Evolutionary conservation across 192 early-diverging fungal genomes (phyloP).

Genomic region (Coemansia sp.): DNA sequence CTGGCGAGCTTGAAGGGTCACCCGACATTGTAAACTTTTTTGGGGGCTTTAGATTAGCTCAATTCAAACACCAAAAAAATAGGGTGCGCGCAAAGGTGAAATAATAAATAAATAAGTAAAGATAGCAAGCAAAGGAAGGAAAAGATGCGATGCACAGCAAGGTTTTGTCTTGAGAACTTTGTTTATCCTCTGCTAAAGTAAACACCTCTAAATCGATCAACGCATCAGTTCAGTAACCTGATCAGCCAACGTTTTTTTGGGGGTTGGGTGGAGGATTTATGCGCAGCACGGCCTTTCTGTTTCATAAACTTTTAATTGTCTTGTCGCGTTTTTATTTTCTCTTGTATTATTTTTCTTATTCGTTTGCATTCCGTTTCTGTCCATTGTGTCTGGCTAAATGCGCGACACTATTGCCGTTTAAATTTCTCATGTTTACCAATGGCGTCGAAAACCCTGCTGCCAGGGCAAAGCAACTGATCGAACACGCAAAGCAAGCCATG

Average conservation of each 20-base stretch:
- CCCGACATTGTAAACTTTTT: slow-evolving; percentile 26
- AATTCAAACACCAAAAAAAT: slow-evolving; percentile 12
- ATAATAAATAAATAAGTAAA: slow-evolving; percentile 15
- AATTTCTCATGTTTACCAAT: slow-evolving; percentile 5
- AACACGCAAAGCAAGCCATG: background rate
- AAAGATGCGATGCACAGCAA: background rate
- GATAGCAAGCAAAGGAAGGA: slow-evolving; percentile 1
- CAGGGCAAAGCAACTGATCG: slow-evolving; percentile 14
- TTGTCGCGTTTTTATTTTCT: background rate
- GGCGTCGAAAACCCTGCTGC: background rate
- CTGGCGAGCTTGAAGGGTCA: slow-evolving; percentile 37
- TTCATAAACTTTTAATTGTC: background rate
- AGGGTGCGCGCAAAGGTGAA: slow-evolving; percentile 1
- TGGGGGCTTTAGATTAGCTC: background rate
- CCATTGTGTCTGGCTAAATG: slow-evolving; percentile 11
- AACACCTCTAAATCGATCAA: slow-evolving; percentile 7
- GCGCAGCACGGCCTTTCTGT: background rate
- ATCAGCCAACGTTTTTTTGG: background rate
- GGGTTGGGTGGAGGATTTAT: background rate
- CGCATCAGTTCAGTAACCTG: background rate
- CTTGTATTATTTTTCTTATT: background rate
- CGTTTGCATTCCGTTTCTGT: background rate
- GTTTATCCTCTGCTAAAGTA: slow-evolving; percentile 11
- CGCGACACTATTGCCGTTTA: slow-evolving; percentile 6
- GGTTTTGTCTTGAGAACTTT: slow-evolving; percentile 5